phyloP scores from a whole-genome alignment of 2,329 filamentous ascomycete genomes.

The Sclerotinia borealis region DNA sequence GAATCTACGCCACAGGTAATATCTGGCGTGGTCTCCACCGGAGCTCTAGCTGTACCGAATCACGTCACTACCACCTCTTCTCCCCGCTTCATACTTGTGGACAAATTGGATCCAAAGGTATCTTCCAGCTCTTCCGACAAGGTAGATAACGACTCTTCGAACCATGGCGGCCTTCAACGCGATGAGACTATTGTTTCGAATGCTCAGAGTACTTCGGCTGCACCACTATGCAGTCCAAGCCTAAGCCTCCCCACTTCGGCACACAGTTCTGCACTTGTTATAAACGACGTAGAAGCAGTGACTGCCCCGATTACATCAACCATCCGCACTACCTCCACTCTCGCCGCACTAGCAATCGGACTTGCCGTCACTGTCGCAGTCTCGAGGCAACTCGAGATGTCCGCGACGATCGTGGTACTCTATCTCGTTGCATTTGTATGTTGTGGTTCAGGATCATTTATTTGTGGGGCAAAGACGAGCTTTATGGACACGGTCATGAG shows the following conservation, averaged over 20 bases:
- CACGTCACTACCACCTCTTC: background rate
- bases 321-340: background rate
- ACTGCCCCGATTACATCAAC: no score
- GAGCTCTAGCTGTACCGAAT: background rate
- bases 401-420: background rate
- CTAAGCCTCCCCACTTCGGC: background rate
- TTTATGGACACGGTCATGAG: background rate
- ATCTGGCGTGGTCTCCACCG: background rate
- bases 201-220: background rate
- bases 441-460: background rate
- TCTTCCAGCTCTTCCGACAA: background rate
- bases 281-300: background rate
- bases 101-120: background rate
- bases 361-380: background rate
- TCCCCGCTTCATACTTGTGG: background rate
- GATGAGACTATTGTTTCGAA: background rate
- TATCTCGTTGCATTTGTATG: background rate
- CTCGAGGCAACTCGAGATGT: background rate
- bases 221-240: background rate
- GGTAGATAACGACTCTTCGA: background rate
- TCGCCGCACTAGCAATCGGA: background rate
- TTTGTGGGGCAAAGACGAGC: background rate
- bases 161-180: background rate
- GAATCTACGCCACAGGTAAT: background rate
- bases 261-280: background rate